Percentiles rank a stretch among this genome's conserved stretches.
Evolutionary conservation across 805 yeast genomes (phyloP).

Genomic region (Zygosaccharomyces kombuchaensis): DNA sequence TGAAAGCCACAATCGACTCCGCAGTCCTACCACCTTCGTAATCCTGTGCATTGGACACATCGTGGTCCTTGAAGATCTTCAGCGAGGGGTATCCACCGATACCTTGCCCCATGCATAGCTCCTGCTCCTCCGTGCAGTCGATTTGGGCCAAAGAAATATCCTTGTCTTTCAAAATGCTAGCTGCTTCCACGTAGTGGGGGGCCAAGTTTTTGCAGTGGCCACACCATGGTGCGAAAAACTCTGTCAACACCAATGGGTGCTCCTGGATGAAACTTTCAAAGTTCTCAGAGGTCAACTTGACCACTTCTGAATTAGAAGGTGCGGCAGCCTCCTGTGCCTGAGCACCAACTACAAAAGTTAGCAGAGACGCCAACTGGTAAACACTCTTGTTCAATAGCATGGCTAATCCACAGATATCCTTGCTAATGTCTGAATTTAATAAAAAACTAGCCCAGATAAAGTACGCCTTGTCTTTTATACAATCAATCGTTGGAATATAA

Average conservation of each 20-base stretch:
- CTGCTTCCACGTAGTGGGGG: slow-evolving; percentile 76
- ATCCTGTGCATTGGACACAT: slow-evolving; percentile 43
- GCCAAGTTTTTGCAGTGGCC: slow-evolving; percentile 90
- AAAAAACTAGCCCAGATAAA: not conserved
- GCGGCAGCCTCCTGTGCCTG: slow-evolving; percentile 62
- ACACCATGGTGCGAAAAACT: slow-evolving; percentile 96
- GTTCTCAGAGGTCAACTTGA: slow-evolving; percentile 62
- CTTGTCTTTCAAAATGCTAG: slow-evolving; percentile 59
- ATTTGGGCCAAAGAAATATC: slow-evolving; percentile 73
- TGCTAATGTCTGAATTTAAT: not conserved
- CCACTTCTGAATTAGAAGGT: slow-evolving; percentile 81
- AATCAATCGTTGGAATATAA: slow-evolving; percentile 1
- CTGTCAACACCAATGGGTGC: slow-evolving; percentile 78
- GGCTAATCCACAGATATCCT: not conserved
- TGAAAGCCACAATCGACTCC: slow-evolving; percentile 67
- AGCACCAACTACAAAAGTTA: slow-evolving; percentile 28
- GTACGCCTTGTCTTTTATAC: not conserved
- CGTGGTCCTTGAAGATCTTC: slow-evolving; percentile 62
- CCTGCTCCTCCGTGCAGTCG: slow-evolving; percentile 77
- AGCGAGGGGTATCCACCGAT: slow-evolving; percentile 82
- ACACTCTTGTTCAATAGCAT: not conserved
- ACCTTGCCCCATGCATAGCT: slow-evolving; percentile 61
- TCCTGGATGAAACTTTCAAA: slow-evolving; percentile 62
- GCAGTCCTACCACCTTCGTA: slow-evolving; percentile 85
- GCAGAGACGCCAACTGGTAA: slow-evolving; percentile 19